Percentiles rank a stretch among this genome's conserved stretches.
Evolutionary conservation across 2,329 filamentous ascomycete genomes (phyloP).

Genomic region (Fusarium graminum): DNA sequence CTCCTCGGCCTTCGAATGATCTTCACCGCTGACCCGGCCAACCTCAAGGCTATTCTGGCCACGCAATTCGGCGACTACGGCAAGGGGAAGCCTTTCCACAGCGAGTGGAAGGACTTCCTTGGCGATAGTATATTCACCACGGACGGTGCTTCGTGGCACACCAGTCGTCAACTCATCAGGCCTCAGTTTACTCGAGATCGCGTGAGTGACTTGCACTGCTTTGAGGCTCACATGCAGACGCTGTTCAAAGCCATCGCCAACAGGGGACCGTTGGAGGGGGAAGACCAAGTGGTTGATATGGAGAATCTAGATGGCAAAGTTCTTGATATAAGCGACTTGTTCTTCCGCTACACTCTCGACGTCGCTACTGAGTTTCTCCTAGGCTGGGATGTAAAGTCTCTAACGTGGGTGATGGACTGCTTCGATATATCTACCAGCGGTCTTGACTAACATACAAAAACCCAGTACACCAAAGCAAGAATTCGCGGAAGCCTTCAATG

Average conservation of each 20-base stretch:
- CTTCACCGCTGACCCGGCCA: slow-evolving; percentile 86
- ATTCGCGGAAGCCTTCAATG: slow-evolving; percentile 86
- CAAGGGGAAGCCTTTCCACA: slow-evolving; percentile 81
- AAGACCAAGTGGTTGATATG: slow-evolving; percentile 73
- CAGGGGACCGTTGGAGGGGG: slow-evolving; percentile 68
- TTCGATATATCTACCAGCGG: not conserved
- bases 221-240: slow-evolving; percentile 81
- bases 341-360: slow-evolving; percentile 89
- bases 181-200: slow-evolving; percentile 90
- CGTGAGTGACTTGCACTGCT: slow-evolving; percentile 82
- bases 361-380: slow-evolving; percentile 89
- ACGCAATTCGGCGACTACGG: slow-evolving; percentile 88
- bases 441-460: not conserved
- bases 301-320: slow-evolving; percentile 70
- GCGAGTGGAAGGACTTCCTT: slow-evolving; percentile 80
- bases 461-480: slow-evolving; percentile 68
- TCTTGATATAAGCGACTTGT: slow-evolving; percentile 79
- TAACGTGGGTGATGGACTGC: slow-evolving; percentile 59
- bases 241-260: slow-evolving; percentile 77
- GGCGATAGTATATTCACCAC: slow-evolving; percentile 83
- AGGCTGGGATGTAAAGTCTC: slow-evolving; percentile 76
- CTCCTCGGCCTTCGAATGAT: slow-evolving; percentile 71
- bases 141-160: slow-evolving; percentile 83
- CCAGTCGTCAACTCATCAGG: slow-evolving; percentile 82
- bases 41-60: slow-evolving; percentile 91